phyloP scores from a whole-genome alignment of 257 asterid genomes.

The Nemophila menziesii region DNA sequence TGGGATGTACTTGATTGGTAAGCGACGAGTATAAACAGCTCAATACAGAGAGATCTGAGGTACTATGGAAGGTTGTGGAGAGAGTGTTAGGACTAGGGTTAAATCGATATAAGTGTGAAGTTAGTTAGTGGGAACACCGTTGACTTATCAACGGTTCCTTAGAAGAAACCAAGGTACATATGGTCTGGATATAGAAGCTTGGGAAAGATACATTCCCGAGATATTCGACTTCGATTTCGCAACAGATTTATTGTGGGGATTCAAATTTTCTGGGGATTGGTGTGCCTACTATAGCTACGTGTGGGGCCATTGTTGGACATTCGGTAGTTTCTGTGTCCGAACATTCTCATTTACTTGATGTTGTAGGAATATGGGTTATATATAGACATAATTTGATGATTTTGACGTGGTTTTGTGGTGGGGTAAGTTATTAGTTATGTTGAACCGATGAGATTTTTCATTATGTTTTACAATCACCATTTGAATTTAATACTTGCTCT shows the following conservation, averaged over 20 bases:
- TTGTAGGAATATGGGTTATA: slow-evolving; percentile 63
- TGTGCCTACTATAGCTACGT: slow-evolving; percentile 96
- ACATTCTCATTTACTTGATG: slow-evolving; percentile 84
- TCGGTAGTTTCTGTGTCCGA: slow-evolving; percentile 79
- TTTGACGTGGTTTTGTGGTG: neutral
- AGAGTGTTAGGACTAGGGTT: slow-evolving; percentile 77
- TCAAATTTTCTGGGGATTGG: slow-evolving; percentile 98
- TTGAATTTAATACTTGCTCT: no score
- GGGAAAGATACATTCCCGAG: slow-evolving; percentile 75
- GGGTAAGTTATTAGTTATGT: no score
- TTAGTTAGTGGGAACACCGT: slow-evolving; percentile 80
- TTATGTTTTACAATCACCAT: no score
- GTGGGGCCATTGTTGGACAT: slow-evolving; percentile 96
- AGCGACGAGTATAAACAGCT: slow-evolving; percentile 80
- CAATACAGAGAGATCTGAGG: slow-evolving; percentile 82
- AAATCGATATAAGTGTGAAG: no score
- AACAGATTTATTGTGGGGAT: slow-evolving; percentile 81
- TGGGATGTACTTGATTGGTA: slow-evolving; percentile 88
- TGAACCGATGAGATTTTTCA: no score
- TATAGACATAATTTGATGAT: no score
- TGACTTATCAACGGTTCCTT: slow-evolving; percentile 77
- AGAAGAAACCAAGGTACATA: slow-evolving; percentile 75
- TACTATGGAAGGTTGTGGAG: slow-evolving; percentile 91
- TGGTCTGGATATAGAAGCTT: slow-evolving; percentile 88
- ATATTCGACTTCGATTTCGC: slow-evolving; percentile 60